A percentile compares a stretch with the other conserved stretches of the same genome.
Evolutionary conservation across 495 filamentous ascomycete species (phyloP).

Genomic region (Daldinia loculata): DNA sequence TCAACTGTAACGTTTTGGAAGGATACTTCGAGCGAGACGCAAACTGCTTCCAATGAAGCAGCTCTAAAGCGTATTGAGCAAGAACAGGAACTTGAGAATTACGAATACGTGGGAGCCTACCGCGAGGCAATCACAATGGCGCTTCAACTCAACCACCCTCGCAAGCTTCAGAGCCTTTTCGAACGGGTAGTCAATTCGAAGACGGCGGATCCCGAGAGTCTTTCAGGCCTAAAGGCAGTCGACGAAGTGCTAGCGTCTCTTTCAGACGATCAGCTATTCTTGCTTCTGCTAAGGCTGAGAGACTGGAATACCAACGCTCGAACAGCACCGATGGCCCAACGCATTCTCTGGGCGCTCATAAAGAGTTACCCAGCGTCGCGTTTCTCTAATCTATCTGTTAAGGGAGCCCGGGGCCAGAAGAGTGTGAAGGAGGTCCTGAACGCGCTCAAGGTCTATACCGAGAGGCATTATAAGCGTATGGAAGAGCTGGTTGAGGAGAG

Average conservation of each 20-base stretch:
- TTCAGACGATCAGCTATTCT: conserved; percentile 81
- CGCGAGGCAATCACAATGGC: conserved; percentile 92
- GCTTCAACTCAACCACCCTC: conserved; percentile 91
- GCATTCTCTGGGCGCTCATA: conserved; percentile 81
- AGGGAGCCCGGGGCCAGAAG: conserved; percentile 69
- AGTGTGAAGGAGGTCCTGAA: conserved; percentile 83
- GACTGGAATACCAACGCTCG: conserved; percentile 98
- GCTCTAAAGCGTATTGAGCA: conserved; percentile 85
- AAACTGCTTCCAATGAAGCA: conserved; percentile 71
- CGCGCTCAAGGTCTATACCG: conserved; percentile 84
- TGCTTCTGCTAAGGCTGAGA: conserved; percentile 77
- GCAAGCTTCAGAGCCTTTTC: conserved; percentile 82
- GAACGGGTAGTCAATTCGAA: conserved; percentile 75
- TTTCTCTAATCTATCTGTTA: conserved; percentile 66
- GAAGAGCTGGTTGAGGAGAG: conserved; percentile 94
- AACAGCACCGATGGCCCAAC: conserved; percentile 85
- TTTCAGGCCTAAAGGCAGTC: conserved; percentile 79
- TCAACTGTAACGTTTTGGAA: conserved; percentile 93
- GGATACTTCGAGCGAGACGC: conserved; percentile 86
- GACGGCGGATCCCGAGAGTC: conserved; percentile 65
- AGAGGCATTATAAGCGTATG: conserved; percentile 86
- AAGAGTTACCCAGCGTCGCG: conserved; percentile 77
- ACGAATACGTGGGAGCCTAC: conserved; percentile 83
- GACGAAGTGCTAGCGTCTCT: conserved; percentile 84
- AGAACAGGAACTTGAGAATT: conserved; percentile 91